phyloP scores from a whole-genome alignment of 2,329 filamentous ascomycete genomes.

The Pezizomycotina sp. region DNA sequence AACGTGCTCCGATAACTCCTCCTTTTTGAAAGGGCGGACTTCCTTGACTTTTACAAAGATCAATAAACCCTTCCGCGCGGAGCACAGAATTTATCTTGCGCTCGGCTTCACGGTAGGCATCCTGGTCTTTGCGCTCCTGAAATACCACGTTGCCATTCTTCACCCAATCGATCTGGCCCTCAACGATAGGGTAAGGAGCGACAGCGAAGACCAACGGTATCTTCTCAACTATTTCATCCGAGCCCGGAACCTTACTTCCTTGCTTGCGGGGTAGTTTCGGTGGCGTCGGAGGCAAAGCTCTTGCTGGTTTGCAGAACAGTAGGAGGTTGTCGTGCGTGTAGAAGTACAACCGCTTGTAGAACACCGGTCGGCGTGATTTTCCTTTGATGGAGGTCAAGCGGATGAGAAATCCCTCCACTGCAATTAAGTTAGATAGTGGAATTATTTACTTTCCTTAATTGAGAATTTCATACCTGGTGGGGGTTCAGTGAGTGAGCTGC shows the following conservation, averaged over 20 bases:
- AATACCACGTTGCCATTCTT: constrained; percentile 32
- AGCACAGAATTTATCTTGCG: constrained; percentile 43
- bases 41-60: constrained; percentile 41
- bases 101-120: constrained; percentile 42
- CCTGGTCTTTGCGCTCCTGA: constrained; percentile 38
- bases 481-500: constrained; percentile 38
- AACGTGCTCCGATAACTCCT: constrained; percentile 9
- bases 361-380: constrained; percentile 42
- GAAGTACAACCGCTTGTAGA: constrained; percentile 46
- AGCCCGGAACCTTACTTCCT: constrained; percentile 36
- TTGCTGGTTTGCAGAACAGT: constrained; percentile 44
- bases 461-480: constrained; percentile 29
- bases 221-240: constrained; percentile 39
- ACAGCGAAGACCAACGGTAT: constrained; percentile 46
- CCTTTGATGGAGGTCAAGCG: constrained; percentile 48
- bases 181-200: constrained; percentile 42
- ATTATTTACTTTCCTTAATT: not conserved
- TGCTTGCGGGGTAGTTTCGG: constrained; percentile 36
- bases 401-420: constrained; percentile 48
- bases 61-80: constrained; percentile 47
- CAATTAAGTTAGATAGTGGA: not conserved
- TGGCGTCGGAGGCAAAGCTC: constrained; percentile 42
- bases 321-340: constrained; percentile 47
- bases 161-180: constrained; percentile 42
- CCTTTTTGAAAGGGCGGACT: constrained; percentile 36